These are phyloP conservation scores for Hypoxylon sp. DNA, from an alignment of 2,329 filamentous ascomycete genomes.

Conservation along the genomic window DNA sequence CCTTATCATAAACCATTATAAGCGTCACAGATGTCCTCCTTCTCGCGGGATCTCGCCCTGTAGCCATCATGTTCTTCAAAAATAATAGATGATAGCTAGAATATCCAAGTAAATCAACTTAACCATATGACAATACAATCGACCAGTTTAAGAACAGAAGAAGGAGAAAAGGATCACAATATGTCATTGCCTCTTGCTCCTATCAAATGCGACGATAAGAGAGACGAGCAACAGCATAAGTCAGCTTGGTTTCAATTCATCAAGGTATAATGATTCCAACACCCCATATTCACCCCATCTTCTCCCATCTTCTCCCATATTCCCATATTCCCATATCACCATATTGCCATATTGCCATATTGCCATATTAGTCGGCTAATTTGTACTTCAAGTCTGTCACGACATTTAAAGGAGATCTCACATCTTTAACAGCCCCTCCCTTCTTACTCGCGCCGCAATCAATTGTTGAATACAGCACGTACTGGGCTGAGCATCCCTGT, in stretches of 20 bases:
- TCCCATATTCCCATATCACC: neutral
- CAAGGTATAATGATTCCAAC: slow-evolving; percentile 42
- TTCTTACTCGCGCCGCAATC: slow-evolving; percentile 86
- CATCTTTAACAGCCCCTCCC: slow-evolving; percentile 84
- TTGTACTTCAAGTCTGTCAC: slow-evolving; percentile 73
- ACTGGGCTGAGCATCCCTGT: slow-evolving; percentile 84
- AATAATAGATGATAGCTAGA: slow-evolving; percentile 6
- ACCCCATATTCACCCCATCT: no score
- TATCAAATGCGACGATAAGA: slow-evolving; percentile 46
- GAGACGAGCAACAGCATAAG: slow-evolving; percentile 48
- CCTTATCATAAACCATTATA: slow-evolving; percentile 1
- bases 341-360: neutral
- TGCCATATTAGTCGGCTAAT: slow-evolving; percentile 10
- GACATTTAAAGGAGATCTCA: slow-evolving; percentile 86
- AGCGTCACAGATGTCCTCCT: neutral
- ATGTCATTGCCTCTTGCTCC: slow-evolving; percentile 42
- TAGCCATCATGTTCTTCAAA: neutral
- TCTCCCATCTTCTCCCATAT: neutral
- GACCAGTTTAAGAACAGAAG: neutral
- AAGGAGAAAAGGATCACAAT: neutral
- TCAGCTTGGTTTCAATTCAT: slow-evolving; percentile 53
- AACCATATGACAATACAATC: neutral
- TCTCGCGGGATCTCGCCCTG: neutral
- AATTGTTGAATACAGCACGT: slow-evolving; percentile 84
- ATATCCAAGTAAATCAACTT: neutral